Percentiles rank a stretch among this genome's conserved stretches.
These are phyloP conservation scores for Colletotrichum siamense DNA, from an alignment of 2,329 filamentous ascomycete genomes.

Conservation along the genomic window DNA sequence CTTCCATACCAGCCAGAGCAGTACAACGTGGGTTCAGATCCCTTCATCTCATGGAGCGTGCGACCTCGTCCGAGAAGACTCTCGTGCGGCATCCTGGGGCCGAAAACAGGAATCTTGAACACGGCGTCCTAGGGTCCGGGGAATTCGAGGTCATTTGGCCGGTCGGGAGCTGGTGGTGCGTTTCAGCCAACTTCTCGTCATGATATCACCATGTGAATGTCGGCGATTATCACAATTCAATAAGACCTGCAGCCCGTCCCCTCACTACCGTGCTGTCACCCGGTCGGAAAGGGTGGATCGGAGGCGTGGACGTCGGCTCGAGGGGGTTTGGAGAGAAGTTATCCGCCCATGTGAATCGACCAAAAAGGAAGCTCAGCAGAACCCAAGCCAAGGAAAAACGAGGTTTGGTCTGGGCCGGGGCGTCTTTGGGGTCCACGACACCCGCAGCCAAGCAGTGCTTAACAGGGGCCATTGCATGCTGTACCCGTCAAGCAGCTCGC, in stretches of 20 bases:
- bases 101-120: neutral
- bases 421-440: neutral
- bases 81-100: neutral
- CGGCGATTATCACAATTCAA: neutral
- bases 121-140: neutral
- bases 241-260: neutral
- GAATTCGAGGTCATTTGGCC: neutral
- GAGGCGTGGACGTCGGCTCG: neutral
- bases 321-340: neutral
- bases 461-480: constrained; percentile 10
- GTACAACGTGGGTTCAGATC: neutral
- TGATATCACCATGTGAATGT: constrained; percentile 2
- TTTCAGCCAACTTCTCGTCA: constrained; percentile 1
- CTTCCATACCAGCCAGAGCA: constrained; percentile 8
- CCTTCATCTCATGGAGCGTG: constrained; percentile 1
- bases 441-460: neutral
- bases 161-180: neutral
- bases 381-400: neutral
- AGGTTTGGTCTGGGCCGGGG: neutral
- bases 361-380: neutral
- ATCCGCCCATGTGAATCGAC: neutral
- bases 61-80: neutral
- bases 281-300: neutral
- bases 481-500: constrained; percentile 10
- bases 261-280: neutral